phyloP scores from a whole-genome alignment of 441 rosid genomes.

The Populus tomentosa region DNA sequence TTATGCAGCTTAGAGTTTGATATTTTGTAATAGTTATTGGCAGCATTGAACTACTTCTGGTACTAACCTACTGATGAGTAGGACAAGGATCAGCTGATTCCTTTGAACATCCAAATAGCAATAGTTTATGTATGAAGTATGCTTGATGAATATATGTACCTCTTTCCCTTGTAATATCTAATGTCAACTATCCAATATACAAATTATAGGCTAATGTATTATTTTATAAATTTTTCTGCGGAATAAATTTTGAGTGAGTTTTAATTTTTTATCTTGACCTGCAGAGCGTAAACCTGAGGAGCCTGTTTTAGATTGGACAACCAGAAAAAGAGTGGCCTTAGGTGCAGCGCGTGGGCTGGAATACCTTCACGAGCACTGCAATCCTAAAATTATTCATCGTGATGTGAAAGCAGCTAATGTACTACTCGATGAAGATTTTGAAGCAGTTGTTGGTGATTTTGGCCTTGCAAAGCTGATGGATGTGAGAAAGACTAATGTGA shows the following conservation, averaged over 20 bases:
- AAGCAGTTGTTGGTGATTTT: too few species aligned
- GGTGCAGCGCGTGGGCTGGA: constrained; percentile 92
- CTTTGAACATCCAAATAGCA: not conserved
- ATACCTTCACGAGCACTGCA: constrained; percentile 93
- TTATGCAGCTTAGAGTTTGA: not conserved
- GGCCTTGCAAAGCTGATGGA: too few species aligned
- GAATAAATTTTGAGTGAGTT: not conserved
- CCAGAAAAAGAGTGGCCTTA: constrained; percentile 72
- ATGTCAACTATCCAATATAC: not conserved
- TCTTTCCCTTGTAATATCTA: not conserved
- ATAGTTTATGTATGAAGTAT: not conserved
- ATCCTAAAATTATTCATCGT: constrained; percentile 91
- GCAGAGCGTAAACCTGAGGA: constrained; percentile 77
- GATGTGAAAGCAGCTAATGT: constrained; percentile 95
- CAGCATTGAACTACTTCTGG: not conserved
- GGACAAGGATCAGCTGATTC: not conserved
- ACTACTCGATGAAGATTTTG: too few species aligned
- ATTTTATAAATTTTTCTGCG: not conserved
- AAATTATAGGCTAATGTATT: not conserved
- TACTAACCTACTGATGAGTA: not conserved
- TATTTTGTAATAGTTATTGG: not conserved
- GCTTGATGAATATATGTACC: not conserved
- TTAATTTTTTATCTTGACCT: constrained; percentile 8
- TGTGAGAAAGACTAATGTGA: too few species aligned
- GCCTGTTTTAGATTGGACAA: constrained; percentile 63